phyloP scores from a whole-genome alignment of 2,329 filamentous ascomycete genomes.

The Phialocephala sp. region DNA sequence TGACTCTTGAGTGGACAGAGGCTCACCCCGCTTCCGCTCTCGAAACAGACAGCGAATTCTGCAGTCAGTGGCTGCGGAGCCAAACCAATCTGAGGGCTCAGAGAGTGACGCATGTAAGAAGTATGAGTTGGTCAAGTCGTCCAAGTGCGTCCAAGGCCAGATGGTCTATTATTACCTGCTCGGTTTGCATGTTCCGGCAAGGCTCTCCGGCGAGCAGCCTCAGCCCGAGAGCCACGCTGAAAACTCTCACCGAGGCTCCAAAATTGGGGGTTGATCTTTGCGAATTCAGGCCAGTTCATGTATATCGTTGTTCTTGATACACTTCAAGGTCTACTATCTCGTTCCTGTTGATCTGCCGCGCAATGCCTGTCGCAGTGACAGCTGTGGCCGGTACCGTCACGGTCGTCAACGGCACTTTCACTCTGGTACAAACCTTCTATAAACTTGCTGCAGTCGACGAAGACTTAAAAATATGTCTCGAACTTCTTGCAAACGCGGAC shows the following conservation, averaged over 20 bases:
- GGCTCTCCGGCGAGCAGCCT: not conserved
- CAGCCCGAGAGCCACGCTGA: not conserved
- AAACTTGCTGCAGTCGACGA: conserved; percentile 10
- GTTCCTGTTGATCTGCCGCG: conserved; percentile 5
- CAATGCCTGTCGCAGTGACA: not conserved
- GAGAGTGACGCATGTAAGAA: not conserved
- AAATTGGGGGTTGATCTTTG: not conserved
- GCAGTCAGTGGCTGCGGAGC: conserved; percentile 3
- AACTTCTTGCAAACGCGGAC: conserved; percentile 9
- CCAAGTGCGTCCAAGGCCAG: not conserved
- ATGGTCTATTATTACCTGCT: not conserved
- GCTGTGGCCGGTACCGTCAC: not conserved
- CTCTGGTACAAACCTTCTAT: conserved; percentile 4
- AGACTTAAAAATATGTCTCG: conserved; percentile 11
- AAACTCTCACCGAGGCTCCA: not conserved
- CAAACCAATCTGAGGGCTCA: not conserved
- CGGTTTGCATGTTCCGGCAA: not conserved
- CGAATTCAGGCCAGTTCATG: not conserved
- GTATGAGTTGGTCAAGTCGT: conserved; percentile 4
- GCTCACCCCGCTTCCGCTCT: not conserved
- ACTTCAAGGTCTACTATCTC: not conserved
- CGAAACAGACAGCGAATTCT: not conserved
- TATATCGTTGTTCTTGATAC: not conserved
- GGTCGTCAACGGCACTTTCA: conserved; percentile 9
- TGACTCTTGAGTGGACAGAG: not conserved